These are phyloP conservation scores for Coniochaeta prunicola DNA, from an alignment of 2,329 filamentous ascomycete species.

Conservation along the genomic window DNA sequence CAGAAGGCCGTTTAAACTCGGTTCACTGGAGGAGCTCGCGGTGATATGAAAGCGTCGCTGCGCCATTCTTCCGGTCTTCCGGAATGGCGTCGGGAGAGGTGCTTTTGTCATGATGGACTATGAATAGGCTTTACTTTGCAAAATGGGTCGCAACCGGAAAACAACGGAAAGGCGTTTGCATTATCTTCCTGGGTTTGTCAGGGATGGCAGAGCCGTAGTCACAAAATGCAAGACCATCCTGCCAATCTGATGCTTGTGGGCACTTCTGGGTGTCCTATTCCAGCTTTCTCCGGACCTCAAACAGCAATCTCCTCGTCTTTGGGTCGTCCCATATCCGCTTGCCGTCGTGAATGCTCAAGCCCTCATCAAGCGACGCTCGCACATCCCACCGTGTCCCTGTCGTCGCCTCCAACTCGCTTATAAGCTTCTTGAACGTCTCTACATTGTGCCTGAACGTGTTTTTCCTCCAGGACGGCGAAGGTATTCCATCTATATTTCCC, in stretches of 20 bases:
- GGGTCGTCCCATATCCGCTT: constrained; percentile 1
- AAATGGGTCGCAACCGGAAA: constrained; percentile 1
- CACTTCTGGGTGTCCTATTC: background rate
- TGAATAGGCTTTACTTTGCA: constrained; percentile 1
- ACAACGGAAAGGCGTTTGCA: constrained; percentile 1
- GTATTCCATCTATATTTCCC: constrained; percentile 11
- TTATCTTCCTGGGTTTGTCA: background rate
- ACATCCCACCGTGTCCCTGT: constrained; percentile 5
- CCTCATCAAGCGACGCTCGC: background rate
- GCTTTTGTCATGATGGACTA: constrained; percentile 2
- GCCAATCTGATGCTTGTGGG: background rate
- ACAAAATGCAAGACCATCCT: background rate
- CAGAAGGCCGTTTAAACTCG: constrained; percentile 22
- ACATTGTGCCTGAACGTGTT: constrained; percentile 23
- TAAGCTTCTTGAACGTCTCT: constrained; percentile 22
- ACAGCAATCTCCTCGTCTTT: constrained; percentile 1
- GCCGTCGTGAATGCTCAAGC: background rate
- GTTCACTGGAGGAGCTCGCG: background rate
- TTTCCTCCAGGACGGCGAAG: constrained; percentile 5
- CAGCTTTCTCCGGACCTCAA: background rate
- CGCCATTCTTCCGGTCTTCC: background rate
- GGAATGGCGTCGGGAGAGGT: background rate
- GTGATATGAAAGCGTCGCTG: background rate
- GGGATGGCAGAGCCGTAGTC: constrained; percentile 2
- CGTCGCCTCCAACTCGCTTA: constrained; percentile 10